Base-by-base conservation (phyloP, 768 basidiomycete genomes). In the Melanogaster broomeanus region DNA sequence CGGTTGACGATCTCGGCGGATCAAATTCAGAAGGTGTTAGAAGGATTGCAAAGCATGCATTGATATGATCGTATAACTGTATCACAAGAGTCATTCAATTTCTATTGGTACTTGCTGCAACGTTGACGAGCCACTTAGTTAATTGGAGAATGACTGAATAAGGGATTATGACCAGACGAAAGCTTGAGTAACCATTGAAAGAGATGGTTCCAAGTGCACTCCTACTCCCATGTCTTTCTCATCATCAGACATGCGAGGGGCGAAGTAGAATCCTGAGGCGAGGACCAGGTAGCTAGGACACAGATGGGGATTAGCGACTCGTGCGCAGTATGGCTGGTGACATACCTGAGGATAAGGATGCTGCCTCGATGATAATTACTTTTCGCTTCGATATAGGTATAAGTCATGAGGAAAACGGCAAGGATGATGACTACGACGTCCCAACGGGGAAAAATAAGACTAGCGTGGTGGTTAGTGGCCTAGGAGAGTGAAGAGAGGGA, bases 371-470 rank as follows among this genome's bases (percentile, higher is more conserved):
- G 93, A 68, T 99, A 99, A 72, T 98, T 98, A 61, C 90, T 90
- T 75, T 88, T 93, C n/a, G 94, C 94, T 72, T 99, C 97, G 61
- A 98, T 97, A 67, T 97, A 98, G 4, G 94, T 96, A 69, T 99
- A 99, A 0, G 97, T 98, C 79, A 99, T 83, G 56, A 98, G 72
- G 79, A 98, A 99, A 74, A 99, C 94, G 0, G 94, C 92, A 40
- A 99, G 80, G 59, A 98, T 89, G 64, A 98, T 87, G 24, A 86
- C 88, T 60, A 98, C 84, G 43, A 94, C 93, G 65, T 99, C 97
- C 96, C 96, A 99, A 58, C 94, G 85, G 1, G 97, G 97, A 81
- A 99, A 97, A 52, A 98, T 93, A 48, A 99, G 82, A 19, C 94
- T 98, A 63, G 3, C 21, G 45, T 3, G 15, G n/a, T n/a, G 42